These are phyloP conservation scores for Thraustotheca clavata DNA, from an alignment of 352 stramenopile genomes.

Conservation along the genomic window DNA sequence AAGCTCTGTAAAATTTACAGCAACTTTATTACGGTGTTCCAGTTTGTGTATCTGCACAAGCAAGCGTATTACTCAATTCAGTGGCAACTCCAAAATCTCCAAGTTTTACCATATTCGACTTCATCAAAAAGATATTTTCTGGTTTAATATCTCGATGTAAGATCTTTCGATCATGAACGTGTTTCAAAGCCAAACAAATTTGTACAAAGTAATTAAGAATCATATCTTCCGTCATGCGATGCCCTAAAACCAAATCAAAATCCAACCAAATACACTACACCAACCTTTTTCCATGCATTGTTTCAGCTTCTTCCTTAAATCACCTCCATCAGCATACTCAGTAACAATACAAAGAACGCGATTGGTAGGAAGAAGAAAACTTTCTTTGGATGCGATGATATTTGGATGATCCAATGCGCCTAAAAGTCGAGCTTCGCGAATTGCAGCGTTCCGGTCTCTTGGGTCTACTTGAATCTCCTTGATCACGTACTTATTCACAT, in stretches of 20 bases:
- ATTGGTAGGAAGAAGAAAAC: constrained; percentile 38
- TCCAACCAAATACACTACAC: neutral
- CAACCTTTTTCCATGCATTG: constrained; percentile 21
- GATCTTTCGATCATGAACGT: constrained; percentile 78
- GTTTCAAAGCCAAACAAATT: constrained; percentile 66
- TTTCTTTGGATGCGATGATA: constrained; percentile 74
- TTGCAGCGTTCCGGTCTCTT: constrained; percentile 42
- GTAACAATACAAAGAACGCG: constrained; percentile 76
- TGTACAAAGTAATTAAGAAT: constrained; percentile 56
- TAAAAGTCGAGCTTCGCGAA: constrained; percentile 61
- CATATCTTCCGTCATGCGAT: constrained; percentile 31
- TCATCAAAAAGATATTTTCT: constrained; percentile 79
- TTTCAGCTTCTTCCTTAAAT: constrained; percentile 51
- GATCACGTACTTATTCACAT: constrained; percentile 45
- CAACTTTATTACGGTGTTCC: constrained; percentile 34
- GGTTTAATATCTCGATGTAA: constrained; percentile 84
- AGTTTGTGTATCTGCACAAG: constrained; percentile 60
- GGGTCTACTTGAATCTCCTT: constrained; percentile 71
- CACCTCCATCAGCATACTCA: constrained; percentile 70
- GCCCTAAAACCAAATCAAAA: neutral
- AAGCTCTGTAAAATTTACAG: constrained; percentile 21
- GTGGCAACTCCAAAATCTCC: constrained; percentile 75
- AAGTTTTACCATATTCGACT: constrained; percentile 53
- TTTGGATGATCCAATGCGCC: constrained; percentile 70
- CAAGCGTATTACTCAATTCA: constrained; percentile 61